Conservation (phyloP, 805 yeast genomes). For the Wickerhamiella sergipiensis region DNA sequence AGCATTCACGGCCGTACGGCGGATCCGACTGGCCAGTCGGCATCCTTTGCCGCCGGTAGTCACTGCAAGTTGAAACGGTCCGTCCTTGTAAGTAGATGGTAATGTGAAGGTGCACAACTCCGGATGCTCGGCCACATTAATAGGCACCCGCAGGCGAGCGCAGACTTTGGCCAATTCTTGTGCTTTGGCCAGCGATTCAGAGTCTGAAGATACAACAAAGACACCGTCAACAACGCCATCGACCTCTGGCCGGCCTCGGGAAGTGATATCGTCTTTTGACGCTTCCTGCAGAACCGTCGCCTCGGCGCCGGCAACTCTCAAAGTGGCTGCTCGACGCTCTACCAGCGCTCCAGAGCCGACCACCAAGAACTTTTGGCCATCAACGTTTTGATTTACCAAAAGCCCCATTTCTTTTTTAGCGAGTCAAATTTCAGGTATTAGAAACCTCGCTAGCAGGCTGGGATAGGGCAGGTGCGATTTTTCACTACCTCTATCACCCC, state of each 20-base stretch:
- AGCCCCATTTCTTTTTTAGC: conserved; percentile 14
- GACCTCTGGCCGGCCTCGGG: conserved; percentile 49
- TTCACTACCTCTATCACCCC: not conserved
- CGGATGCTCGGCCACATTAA: conserved; percentile 65
- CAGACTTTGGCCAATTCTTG: not conserved
- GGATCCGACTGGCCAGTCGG: conserved; percentile 65
- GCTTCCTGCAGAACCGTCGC: conserved; percentile 5
- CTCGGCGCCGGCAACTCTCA: conserved; percentile 13
- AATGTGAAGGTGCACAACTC: conserved; percentile 63
- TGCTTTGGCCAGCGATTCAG: not conserved
- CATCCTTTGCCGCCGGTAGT: conserved; percentile 87
- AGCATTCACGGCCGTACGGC: conserved; percentile 46
- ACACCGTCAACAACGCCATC: conserved; percentile 60
- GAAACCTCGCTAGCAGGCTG: not conserved
- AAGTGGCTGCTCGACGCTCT: conserved; percentile 6
- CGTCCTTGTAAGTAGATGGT: conserved; percentile 55
- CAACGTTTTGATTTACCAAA: conserved; percentile 9
- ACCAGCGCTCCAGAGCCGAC: conserved; percentile 11
- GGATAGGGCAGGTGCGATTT: not conserved
- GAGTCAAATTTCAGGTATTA: not conserved
- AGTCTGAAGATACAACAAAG: conserved; percentile 33
- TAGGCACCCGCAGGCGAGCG: conserved; percentile 45
- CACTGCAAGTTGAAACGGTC: conserved; percentile 68
- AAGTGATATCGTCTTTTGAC: conserved; percentile 31
- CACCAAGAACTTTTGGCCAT: conserved; percentile 12